Evolutionary conservation across 192 early-diverging fungal species (phyloP), one percentile per base, ranked within the genome.

Genomic region (Coemansia sp.): DNA sequence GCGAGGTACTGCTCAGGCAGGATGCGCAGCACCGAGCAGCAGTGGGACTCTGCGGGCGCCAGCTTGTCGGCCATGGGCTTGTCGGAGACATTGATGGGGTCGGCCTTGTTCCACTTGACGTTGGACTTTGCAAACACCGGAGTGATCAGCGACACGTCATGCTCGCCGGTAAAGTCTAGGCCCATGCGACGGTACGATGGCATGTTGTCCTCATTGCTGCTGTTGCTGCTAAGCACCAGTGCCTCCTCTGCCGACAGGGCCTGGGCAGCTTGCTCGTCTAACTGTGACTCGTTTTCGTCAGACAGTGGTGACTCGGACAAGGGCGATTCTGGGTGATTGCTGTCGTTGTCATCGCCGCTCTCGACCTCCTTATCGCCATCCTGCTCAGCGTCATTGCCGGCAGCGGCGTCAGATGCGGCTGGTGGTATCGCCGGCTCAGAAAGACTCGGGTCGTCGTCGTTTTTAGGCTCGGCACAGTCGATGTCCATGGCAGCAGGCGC

Each of bases 1-100:
- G 86, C 77, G 9, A 98, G 84, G 72, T 95, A 98, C 73, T 92
- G 90, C 24, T 88, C 87, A 6, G 94, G 94, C 3, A 88, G 83
- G 15, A 98, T 84, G 31, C 96, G 89, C 58, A 98, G 85, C 6
- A 89, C 91, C 15, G 88, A 89, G 49, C 93, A 93, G 62, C 91
- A 88, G 17, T 85, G 71, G 3, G 76, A 74, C 76, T 98, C 94
- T 35, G 89, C 88, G 4, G 78, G 27, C 8, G 75, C 74, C 57
- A 83, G 80, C 59, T 64, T 79, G 29, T 71, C 65, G 25, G 62
- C 65, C 61, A 70, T 61, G 36, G 77, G 77, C 64, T 71, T 73
- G 40, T 41, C 62, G 22, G n/a, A 45, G 37, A 78, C 64, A 27
- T 79, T 57, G 47, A 79, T 79, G 0, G 79, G 79, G 38, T 82